phyloP scores from a whole-genome alignment of 2,329 filamentous ascomycete species.

The Capronia americana region DNA sequence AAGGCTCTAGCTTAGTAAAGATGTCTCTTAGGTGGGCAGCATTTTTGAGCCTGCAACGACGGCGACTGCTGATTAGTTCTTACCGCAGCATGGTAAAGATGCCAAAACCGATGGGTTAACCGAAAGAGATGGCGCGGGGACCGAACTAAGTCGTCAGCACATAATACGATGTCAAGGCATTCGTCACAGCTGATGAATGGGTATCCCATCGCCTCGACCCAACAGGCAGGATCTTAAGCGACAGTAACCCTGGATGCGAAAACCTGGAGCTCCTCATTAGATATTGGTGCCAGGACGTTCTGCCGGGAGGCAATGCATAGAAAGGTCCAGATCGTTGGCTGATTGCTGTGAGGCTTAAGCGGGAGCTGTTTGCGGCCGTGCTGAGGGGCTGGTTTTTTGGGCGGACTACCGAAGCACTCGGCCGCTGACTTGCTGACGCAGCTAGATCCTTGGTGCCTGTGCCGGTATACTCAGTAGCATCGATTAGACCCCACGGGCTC shows the following conservation, averaged over 20 bases:
- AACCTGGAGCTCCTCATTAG: background rate
- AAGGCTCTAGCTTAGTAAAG: background rate
- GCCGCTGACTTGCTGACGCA: slow-evolving; percentile 7
- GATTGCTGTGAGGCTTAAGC: background rate
- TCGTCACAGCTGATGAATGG: background rate
- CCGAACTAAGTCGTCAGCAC: background rate
- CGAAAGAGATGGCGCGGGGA: background rate
- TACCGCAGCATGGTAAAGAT: background rate
- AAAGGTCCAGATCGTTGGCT: background rate
- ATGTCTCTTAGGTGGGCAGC: background rate
- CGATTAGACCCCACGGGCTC: background rate
- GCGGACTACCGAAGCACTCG: background rate
- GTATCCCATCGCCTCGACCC: background rate
- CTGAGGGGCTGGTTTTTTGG: slow-evolving; percentile 6
- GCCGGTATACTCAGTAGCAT: background rate
- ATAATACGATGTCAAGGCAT: background rate
- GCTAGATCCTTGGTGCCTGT: slow-evolving; percentile 1
- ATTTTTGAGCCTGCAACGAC: background rate
- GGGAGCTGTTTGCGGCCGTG: background rate
- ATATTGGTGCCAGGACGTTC: background rate
- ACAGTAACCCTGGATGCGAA: background rate
- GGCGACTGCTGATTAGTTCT: background rate
- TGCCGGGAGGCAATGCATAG: background rate
- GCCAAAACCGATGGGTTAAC: background rate
- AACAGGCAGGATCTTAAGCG: background rate